A percentile compares a stretch with the other conserved stretches of the same genome.
These are phyloP conservation scores for Lycium ferocissimum DNA, from an alignment of 257 asterid genomes.

Conservation along the genomic window DNA sequence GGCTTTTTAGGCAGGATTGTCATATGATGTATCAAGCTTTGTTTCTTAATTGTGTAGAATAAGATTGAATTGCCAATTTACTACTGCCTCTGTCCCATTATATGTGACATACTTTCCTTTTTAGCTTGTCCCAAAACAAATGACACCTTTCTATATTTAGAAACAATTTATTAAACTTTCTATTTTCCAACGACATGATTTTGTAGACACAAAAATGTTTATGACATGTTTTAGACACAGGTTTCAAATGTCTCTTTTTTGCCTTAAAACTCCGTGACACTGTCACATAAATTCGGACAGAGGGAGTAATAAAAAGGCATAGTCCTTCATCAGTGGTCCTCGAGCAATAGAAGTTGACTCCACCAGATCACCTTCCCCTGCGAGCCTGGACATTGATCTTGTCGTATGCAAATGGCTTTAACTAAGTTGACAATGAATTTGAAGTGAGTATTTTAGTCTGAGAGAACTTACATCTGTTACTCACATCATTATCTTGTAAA, in stretches of 20 bases:
- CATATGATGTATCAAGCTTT: neutral
- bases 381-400: neutral
- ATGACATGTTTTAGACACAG: neutral
- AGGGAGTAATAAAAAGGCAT: neutral
- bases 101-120: neutral
- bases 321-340: neutral
- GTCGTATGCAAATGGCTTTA: neutral
- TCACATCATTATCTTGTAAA: constrained; percentile 28
- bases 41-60: constrained; percentile 11
- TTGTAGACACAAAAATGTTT: neutral
- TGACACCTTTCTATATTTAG: neutral
- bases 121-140: neutral
- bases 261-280: neutral
- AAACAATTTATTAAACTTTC: neutral
- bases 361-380: constrained; percentile 6
- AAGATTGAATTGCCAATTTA: constrained; percentile 12
- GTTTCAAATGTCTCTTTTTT: neutral
- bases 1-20: constrained; percentile 17
- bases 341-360: constrained; percentile 11
- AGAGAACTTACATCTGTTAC: constrained; percentile 24
- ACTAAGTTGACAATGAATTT: constrained; percentile 12
- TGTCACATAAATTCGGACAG: neutral
- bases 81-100: neutral
- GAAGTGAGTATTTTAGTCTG: constrained; percentile 8
- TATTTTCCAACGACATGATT: neutral